Conservation (phyloP, 352 stramenopile genomes). For the Globisporangium barbulae region DNA sequence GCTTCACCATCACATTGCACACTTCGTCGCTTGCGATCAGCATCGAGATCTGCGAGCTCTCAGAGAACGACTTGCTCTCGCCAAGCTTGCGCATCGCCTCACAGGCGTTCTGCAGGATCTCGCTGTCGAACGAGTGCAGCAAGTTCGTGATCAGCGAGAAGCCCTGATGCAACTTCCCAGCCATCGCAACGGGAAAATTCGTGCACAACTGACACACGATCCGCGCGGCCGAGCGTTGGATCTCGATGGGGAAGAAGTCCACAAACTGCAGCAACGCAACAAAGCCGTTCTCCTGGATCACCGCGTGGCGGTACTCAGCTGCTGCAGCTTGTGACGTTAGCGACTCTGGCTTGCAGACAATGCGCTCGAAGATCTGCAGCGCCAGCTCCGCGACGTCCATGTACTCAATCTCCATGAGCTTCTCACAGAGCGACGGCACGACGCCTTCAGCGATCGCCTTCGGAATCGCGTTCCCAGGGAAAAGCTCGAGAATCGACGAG, state of each 20-base stretch:
- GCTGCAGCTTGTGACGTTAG: not conserved
- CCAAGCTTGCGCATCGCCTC: conserved; percentile 45
- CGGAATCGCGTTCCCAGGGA: conserved; percentile 34
- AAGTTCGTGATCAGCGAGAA: conserved; percentile 48
- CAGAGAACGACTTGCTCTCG: conserved; percentile 38
- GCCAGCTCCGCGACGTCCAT: conserved; percentile 77
- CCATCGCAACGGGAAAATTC: conserved; percentile 29
- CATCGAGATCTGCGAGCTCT: conserved; percentile 28
- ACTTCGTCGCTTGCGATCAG: conserved; percentile 45
- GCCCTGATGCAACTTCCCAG: conserved; percentile 28
- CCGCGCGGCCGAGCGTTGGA: conserved; percentile 54
- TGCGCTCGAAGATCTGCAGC: conserved; percentile 62
- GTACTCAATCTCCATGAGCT: conserved; percentile 78
- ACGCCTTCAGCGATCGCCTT: conserved; percentile 43
- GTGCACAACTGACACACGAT: conserved; percentile 56
- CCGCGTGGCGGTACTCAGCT: conserved; percentile 35
- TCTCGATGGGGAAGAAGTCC: conserved; percentile 78
- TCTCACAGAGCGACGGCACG: conserved; percentile 58
- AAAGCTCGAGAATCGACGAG: conserved; percentile 55
- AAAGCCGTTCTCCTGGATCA: conserved; percentile 61
- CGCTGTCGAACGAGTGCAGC: conserved; percentile 44
- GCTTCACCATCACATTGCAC: conserved; percentile 30
- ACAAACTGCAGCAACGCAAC: conserved; percentile 74
- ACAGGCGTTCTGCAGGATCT: conserved; percentile 56
- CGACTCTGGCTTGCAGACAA: conserved; percentile 34